Conservation (phyloP, 345 rosid genomes). For the Pistacia atlantica region DNA sequence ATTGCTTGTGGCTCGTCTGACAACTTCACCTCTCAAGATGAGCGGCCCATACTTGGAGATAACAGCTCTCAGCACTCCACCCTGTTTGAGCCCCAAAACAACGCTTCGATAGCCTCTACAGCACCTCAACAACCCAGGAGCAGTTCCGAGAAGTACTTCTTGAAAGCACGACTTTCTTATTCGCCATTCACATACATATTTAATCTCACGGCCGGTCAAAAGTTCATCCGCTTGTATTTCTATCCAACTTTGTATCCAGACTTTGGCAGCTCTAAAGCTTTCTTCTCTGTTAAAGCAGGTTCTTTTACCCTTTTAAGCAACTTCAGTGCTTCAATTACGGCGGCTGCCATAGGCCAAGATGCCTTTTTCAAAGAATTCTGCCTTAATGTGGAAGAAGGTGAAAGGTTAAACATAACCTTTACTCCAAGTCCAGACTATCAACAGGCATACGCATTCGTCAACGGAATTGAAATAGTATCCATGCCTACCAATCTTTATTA, state of each 20-base stretch:
- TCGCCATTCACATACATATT: slow-evolving; percentile 3
- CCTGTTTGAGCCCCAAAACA: too few species aligned
- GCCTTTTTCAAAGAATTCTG: not conserved
- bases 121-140: too few species aligned
- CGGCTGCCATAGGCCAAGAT: too few species aligned
- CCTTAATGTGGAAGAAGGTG: not conserved
- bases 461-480: slow-evolving; percentile 2
- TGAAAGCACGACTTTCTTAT: not conserved
- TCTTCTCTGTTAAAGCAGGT: not conserved
- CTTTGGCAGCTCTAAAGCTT: not conserved
- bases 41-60: too few species aligned
- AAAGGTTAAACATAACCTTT: not conserved
- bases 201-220: not conserved
- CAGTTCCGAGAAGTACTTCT: too few species aligned
- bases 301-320: slow-evolving; percentile 4
- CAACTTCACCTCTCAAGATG: too few species aligned
- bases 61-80: too few species aligned
- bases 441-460: not conserved
- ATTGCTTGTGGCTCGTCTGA: not conserved
- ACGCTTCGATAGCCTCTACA: too few species aligned
- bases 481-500: slow-evolving; percentile 10
- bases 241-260: not conserved
- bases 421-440: not conserved
- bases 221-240: slow-evolving; percentile 11
- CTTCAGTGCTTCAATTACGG: not conserved